Conservation (phyloP, 768 basidiomycete genomes). For the Tricholomella constricta region DNA sequence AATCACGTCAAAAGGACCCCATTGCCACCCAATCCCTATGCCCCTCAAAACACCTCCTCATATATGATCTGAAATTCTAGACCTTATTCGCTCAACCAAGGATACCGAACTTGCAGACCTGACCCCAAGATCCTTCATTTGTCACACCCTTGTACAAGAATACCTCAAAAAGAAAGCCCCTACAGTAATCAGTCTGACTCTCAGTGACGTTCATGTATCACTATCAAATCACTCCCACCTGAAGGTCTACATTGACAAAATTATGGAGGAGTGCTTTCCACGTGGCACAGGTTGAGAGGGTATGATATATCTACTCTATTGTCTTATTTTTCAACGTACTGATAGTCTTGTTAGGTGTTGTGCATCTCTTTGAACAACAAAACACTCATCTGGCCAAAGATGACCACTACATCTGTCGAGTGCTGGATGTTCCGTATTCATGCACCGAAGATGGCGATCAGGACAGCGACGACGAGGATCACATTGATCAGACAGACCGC, state of each 20-base stretch:
- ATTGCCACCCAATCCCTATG: no score
- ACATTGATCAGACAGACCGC: neutral
- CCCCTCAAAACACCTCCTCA: no score
- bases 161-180: no score
- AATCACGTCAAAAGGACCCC: no score
- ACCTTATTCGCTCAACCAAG: no score
- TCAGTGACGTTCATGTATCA: no score
- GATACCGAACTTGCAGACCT: no score
- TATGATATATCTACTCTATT: slow-evolving; percentile 4
- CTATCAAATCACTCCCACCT: slow-evolving; percentile 10
- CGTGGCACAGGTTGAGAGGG: slow-evolving; percentile 25
- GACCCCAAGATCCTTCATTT: no score
- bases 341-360: slow-evolving; percentile 10
- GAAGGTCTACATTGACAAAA: slow-evolving; percentile 18
- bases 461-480: no score
- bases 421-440: neutral
- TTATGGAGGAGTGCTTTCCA: slow-evolving; percentile 15
- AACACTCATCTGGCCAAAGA: neutral
- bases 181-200: no score
- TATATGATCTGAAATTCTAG: no score
- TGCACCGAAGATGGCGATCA: neutral
- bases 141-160: no score
- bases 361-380: slow-evolving; percentile 13
- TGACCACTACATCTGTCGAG: neutral
- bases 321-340: neutral